Base-by-base conservation (phyloP, 192 early-diverging fungal genomes). In the Cetraspora pellucida region DNA sequence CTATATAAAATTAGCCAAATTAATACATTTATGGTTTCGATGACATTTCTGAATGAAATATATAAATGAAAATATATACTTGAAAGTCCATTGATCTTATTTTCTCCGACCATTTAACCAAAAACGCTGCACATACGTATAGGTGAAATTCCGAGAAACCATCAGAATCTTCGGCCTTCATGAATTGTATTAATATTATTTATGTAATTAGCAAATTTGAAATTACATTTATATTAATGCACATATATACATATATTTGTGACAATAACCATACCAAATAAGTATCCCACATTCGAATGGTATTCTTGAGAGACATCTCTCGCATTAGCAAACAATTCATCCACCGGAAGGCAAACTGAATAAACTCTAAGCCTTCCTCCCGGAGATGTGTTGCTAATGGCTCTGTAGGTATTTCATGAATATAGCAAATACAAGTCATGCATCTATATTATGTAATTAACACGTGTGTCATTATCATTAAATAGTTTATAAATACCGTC, bases 281-380 rank as follows among this genome's bases (percentile, higher is more conserved):
- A 49, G 96, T 97, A 78, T 99, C 98, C 98, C 98, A 99, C 94
- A 99, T 98, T 30, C 98, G 91, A 55, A 99, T 93, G 3, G 91
- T 97, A 77, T 89, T 92, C 64, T 86, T 83, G 4, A 98, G 82
- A 28, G 92, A 90, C 50, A 99, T 82, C 82, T 99, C 98, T 55
- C 98, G 90, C 96, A 98, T 97, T 76, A 99, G 81, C 43, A 99
- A 79, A 82, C 98, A 99, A 84, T 99, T 99, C 91, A 98, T 97
- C 98, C 98, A 99, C 63, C 98, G 89, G 80, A 98, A 99, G 10
- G 98, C 95, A 86, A 99, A 98, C 83, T 98, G 97, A 67, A 99
- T 96, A 80, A 97, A 99, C 78, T 99, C 96, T 25, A 99, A 87
- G 60, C 93, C 92, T 84, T 99, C 92, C 9, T 85, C 78, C 71